Conservation (phyloP, 108 stramenopile genomes). For the Cylindrotheca fusiformis region DNA sequence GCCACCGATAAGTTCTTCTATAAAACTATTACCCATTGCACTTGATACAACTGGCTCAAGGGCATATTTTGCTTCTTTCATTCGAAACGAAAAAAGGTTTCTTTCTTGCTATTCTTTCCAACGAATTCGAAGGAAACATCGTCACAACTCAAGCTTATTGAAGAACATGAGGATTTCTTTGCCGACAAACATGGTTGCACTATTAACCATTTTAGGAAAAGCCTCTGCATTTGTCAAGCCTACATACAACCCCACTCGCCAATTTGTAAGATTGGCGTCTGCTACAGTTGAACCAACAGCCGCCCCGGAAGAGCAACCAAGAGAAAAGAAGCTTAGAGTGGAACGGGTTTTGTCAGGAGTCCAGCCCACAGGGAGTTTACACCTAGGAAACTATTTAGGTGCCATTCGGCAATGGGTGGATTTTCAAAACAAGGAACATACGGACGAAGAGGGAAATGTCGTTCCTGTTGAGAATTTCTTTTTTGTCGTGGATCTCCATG, state of each 20-base stretch:
- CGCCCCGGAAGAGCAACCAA: not conserved
- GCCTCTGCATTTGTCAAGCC: slow-evolving; percentile 10
- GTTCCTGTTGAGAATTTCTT: slow-evolving; percentile 90
- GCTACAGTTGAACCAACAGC: not conserved
- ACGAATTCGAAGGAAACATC: no score
- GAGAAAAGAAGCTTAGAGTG: slow-evolving; percentile 32
- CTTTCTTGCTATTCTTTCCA: not conserved
- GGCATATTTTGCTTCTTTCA: no score
- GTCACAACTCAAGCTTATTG: no score
- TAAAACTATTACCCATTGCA: no score
- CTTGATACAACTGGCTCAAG: no score
- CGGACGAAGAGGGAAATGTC: slow-evolving; percentile 46
- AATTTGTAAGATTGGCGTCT: not conserved
- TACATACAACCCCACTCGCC: not conserved
- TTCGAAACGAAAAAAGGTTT: no score
- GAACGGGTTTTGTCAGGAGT: slow-evolving; percentile 93
- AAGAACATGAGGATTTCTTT: not conserved
- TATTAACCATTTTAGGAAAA: slow-evolving; percentile 1
- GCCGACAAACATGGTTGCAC: slow-evolving; percentile 8
- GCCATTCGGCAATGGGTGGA: slow-evolving; percentile 97
- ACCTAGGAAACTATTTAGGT: slow-evolving; percentile 98
- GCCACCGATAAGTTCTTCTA: no score
- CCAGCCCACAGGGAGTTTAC: slow-evolving; percentile 96
- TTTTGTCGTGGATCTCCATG: slow-evolving; percentile 98
- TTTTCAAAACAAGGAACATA: slow-evolving; percentile 80